A percentile compares a stretch with the other conserved stretches of the same genome.
Evolutionary conservation across 805 yeast genomes (phyloP).

Genomic region (Metschnikowia anglica): DNA sequence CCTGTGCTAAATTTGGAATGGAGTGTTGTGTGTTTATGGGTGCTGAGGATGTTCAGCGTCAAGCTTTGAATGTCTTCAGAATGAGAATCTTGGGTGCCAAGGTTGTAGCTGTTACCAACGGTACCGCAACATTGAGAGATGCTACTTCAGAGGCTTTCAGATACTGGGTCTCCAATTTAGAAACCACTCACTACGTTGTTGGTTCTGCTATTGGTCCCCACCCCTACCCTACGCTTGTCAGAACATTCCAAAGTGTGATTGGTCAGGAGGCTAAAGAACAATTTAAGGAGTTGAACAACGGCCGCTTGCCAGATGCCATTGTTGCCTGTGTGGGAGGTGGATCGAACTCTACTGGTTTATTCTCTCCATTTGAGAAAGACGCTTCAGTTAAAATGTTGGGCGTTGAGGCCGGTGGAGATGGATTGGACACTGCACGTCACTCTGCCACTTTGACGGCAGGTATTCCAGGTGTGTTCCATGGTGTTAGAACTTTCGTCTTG

Average conservation of each 20-base stretch:
- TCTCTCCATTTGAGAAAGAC: slow-evolving; percentile 89
- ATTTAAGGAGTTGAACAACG: slow-evolving; percentile 73
- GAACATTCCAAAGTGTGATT: slow-evolving; percentile 97
- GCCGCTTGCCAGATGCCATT: slow-evolving; percentile 85
- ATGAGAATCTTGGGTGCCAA: slow-evolving; percentile 96
- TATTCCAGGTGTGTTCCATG: slow-evolving; percentile 96
- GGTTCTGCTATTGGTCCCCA: slow-evolving; percentile 99
- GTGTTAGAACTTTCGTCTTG: slow-evolving; percentile 90
- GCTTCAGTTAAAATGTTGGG: slow-evolving; percentile 77
- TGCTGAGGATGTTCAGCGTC: slow-evolving; percentile 98
- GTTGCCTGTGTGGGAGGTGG: slow-evolving; percentile 99
- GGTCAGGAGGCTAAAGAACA: slow-evolving; percentile 94
- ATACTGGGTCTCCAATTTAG: slow-evolving; percentile 86
- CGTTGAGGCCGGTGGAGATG: slow-evolving; percentile 99
- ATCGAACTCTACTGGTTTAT: slow-evolving; percentile 93
- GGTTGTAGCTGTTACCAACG: slow-evolving; percentile 89
- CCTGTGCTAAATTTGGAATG: slow-evolving; percentile 89
- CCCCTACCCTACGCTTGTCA: slow-evolving; percentile 96
- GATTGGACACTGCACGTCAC: slow-evolving; percentile 82
- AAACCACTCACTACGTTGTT: slow-evolving; percentile 88
- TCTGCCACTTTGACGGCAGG: slow-evolving; percentile 97
- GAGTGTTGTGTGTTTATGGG: slow-evolving; percentile 97
- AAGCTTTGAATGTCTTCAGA: slow-evolving; percentile 96
- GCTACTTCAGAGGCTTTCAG: slow-evolving; percentile 98
- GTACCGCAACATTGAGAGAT: slow-evolving; percentile 94